Base-by-base conservation (phyloP, 495 filamentous ascomycete genomes). In the Penicillium silybi region DNA sequence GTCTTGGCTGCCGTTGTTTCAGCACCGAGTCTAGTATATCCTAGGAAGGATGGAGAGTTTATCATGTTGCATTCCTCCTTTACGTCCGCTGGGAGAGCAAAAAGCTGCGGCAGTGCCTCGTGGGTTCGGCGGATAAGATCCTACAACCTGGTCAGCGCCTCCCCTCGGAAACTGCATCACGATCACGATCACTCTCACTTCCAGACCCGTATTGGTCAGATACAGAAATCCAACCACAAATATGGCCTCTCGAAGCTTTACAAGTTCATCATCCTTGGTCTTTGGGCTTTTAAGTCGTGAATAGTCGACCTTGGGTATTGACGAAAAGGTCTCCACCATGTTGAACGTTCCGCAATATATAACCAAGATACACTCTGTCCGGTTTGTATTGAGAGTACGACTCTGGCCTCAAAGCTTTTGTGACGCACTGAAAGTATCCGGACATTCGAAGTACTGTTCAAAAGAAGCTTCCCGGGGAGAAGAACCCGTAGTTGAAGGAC, bases 201-300 rank as follows among this genome's bases (percentile, higher is more conserved):
- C 79, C 20, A 96, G 81, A 7, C 90, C 92, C 6, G 89, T 88
- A 59, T 97, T 91, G 45, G 83, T 87, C 52, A 97, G 77, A 61
- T 97, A 97, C 18, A 96, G 68, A 59, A 97, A 96, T 1, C 92
- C 92, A 9, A 96, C 89, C 57, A 90, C 85, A 62, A 97, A 84
- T 18, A 97, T 79, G 0, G 92, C 90, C 57, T 88, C 76, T 18
- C 85, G 85, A 15, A 97, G 75, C 25, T 87, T 71, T 0, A 76
- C 67, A 0, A 97, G 77, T 58, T 95, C 95, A 6, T 68, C 69
- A 1, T 80, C 71, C 68, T 92, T 95, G 0, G 87, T 93, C n/a
- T 68, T 65, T 19, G 83, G 70, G 58, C 83, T 69, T 50, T 73
- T 72, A 26, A 91, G 80, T 17, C 81, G 72, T 7, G 87, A 78